Evolutionary conservation across 2,329 filamentous ascomycete species (phyloP).

Genomic region (Xylaria sp.): DNA sequence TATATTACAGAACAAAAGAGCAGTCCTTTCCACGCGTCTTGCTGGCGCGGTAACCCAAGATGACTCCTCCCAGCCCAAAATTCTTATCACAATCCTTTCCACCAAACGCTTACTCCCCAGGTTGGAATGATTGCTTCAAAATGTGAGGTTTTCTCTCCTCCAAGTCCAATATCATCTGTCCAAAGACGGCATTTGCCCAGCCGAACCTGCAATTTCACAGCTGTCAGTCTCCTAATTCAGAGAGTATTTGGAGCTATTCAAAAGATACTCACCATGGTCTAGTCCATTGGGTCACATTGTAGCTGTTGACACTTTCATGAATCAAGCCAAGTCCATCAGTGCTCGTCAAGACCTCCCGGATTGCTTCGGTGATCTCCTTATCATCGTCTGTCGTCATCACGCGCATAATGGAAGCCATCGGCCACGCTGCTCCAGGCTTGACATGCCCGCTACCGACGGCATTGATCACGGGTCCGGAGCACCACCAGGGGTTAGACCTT

Average conservation of each 20-base stretch:
- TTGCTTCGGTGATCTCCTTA: slow-evolving; percentile 62
- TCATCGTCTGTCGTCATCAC: slow-evolving; percentile 62
- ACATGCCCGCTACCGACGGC: slow-evolving; percentile 67
- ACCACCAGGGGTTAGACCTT: slow-evolving; percentile 73
- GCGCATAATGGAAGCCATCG: slow-evolving; percentile 51
- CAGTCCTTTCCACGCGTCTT: not conserved
- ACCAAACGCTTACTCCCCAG: not conserved
- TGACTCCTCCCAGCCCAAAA: not conserved
- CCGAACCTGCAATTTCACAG: slow-evolving; percentile 61
- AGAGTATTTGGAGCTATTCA: not conserved
- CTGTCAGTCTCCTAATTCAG: slow-evolving; percentile 6
- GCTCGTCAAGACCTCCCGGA: slow-evolving; percentile 60
- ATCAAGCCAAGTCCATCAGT: slow-evolving; percentile 70
- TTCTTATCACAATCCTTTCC: not conserved
- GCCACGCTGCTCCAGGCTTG: slow-evolving; percentile 54
- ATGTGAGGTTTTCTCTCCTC: slow-evolving; percentile 61
- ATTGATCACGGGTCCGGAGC: slow-evolving; percentile 59
- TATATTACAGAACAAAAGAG: not conserved
- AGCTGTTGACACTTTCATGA: slow-evolving; percentile 73
- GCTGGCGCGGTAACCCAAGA: not conserved
- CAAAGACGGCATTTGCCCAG: slow-evolving; percentile 85
- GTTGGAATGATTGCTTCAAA: slow-evolving; percentile 36
- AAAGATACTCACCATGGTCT: slow-evolving; percentile 37
- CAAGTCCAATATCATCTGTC: slow-evolving; percentile 74
- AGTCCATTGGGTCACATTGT: slow-evolving; percentile 44